Evolutionary conservation across 2,329 filamentous ascomycete species (phyloP), one percentile per base, ranked within the genome.

Genomic region (Penicillium sp.): DNA sequence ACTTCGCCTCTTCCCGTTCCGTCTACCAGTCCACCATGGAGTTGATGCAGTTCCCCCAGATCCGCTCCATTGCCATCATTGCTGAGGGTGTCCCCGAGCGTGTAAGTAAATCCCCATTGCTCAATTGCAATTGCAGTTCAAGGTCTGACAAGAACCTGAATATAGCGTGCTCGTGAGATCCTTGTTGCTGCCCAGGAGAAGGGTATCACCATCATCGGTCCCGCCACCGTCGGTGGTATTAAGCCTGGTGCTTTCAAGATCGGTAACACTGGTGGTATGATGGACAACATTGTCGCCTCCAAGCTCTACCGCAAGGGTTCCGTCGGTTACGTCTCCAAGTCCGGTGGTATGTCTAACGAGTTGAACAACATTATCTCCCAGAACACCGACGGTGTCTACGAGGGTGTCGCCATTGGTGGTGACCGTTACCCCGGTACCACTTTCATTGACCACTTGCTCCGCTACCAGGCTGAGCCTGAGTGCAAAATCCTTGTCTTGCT

Each of bases 171-270:
- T 69, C 92, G 95, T 82, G 95, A 99, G 83, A 98, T 99, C 76
- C 87, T 96, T 75, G 89, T 98, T 76, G 88, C 96, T 69, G 95
- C 95, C 67, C 86, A 95, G 83, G 93, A 97, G 87, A 99, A 98
- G 89, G 93, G 93, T 63, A 90, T 99, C 76, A 97, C 93, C 79
- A 99, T 99, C 78, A 97, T 99, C 75, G 95, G 95, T 66, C 95
- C 95, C 65, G 95, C 95, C 71, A 99, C 95, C 55, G 95, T 99
- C 63, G 95, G 95, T 87, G 95, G 95, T 73, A 98, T 99, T 83
- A 99, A 98, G 88, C 95, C 95, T 62, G 95, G 95, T 78, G 91
- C 91, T 78, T 99, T 93, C 90, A 99, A 98, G 88, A 99, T 99
- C 67, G 95, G 95, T 78, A 99, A 99, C 87, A 99, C 95, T 72